Conservation (phyloP, 257 asterid genomes). For the Lycium ferocissimum region DNA sequence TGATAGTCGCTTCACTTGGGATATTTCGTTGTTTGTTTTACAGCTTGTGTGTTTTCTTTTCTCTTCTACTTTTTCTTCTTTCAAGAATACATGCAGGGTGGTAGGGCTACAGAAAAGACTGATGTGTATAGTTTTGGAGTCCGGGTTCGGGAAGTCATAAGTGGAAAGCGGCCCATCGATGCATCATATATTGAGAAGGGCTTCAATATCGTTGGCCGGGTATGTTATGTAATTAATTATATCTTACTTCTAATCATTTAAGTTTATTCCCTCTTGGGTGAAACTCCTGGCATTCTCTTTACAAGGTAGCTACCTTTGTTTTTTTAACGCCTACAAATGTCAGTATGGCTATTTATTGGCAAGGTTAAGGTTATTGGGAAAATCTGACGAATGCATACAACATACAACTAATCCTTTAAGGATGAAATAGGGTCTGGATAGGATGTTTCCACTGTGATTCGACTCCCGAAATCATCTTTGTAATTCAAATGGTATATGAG, state of each 20-base stretch:
- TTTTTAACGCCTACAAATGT: neutral
- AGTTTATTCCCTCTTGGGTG: constrained; percentile 3
- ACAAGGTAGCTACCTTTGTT: neutral
- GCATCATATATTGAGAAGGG: constrained; percentile 88
- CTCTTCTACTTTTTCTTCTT: constrained; percentile 11
- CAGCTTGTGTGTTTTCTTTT: constrained; percentile 15
- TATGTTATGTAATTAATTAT: constrained; percentile 37
- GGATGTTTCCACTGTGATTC: neutral
- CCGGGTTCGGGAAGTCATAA: constrained; percentile 71
- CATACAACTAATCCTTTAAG: neutral
- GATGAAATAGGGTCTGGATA: neutral
- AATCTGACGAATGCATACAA: neutral
- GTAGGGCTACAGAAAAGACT: constrained; percentile 88
- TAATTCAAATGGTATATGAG: neutral
- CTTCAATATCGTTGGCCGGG: constrained; percentile 89
- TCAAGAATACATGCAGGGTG: constrained; percentile 91
- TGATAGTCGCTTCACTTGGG: constrained; percentile 15
- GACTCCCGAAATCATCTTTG: neutral
- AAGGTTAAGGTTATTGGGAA: neutral
- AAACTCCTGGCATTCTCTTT: neutral
- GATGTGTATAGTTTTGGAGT: constrained; percentile 93
- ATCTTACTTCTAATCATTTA: neutral
- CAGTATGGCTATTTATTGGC: neutral
- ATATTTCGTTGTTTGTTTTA: constrained; percentile 3
- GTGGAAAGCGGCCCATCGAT: constrained; percentile 83